phyloP scores from a whole-genome alignment of 2,329 filamentous ascomycete species.

The Cercospora sojina region DNA sequence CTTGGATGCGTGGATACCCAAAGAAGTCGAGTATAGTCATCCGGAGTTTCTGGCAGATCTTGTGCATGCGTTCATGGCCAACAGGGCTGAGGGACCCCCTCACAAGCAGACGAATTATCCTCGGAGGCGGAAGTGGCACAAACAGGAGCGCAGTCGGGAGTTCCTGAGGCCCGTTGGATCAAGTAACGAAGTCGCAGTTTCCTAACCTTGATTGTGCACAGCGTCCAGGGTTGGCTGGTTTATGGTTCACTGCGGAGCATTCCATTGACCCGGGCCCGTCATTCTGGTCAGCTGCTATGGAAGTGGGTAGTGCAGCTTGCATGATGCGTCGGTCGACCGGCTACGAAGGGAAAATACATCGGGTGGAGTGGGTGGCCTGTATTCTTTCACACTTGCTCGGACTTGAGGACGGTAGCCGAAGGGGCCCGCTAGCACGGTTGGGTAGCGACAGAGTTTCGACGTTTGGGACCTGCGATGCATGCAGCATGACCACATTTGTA shows the following conservation, averaged over 20 bases:
- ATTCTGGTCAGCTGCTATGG: not conserved
- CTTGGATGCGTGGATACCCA: slow-evolving; percentile 27
- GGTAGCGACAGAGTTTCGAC: not conserved
- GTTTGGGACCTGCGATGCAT: slow-evolving; percentile 10
- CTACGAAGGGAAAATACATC: not conserved
- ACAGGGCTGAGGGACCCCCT: slow-evolving; percentile 10
- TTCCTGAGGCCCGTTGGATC: slow-evolving; percentile 14
- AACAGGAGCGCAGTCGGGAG: slow-evolving; percentile 17
- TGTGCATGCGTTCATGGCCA: slow-evolving; percentile 19
- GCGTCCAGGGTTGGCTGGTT: not conserved
- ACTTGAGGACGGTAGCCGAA: slow-evolving; percentile 13
- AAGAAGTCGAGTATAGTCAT: slow-evolving; percentile 22
- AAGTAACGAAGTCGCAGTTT: not conserved
- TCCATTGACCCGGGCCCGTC: not conserved
- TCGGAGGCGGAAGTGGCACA: slow-evolving; percentile 24
- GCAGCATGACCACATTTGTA: slow-evolving; percentile 1
- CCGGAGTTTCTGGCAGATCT: slow-evolving; percentile 27
- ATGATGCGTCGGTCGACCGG: not conserved
- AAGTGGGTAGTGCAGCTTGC: slow-evolving; percentile 1
- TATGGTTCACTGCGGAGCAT: not conserved
- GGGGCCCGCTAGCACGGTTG: slow-evolving; percentile 4
- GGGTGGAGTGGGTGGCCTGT: not conserved
- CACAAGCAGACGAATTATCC: slow-evolving; percentile 25
- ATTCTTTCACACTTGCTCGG: slow-evolving; percentile 8
- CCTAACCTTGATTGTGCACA: not conserved